Conservation (phyloP, 2,329 filamentous ascomycete genomes). For the Aureobasidium uvarum region DNA sequence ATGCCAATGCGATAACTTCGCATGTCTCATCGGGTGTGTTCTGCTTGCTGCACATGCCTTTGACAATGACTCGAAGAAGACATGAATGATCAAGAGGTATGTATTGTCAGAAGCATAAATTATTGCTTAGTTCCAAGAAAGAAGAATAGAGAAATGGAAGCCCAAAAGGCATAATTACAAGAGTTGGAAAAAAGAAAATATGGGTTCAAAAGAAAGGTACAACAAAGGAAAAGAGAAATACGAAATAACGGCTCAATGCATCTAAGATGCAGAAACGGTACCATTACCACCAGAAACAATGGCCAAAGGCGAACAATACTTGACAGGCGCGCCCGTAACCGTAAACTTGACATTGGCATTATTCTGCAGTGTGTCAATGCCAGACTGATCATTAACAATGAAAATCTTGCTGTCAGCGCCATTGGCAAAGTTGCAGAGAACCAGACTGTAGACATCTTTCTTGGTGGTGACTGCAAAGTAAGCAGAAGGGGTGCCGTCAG, state of each 20-base stretch:
- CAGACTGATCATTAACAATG: constrained; percentile 19
- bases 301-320: constrained; percentile 1
- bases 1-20: too few species aligned
- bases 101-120: too few species aligned
- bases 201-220: too few species aligned
- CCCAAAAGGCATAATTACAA: too few species aligned
- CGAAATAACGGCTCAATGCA: too few species aligned
- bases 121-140: too few species aligned
- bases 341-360: constrained; percentile 9
- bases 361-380: not conserved
- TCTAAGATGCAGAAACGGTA: not conserved
- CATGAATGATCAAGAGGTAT: too few species aligned
- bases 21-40: too few species aligned
- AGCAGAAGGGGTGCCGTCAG: not conserved
- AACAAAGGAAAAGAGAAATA: not conserved
- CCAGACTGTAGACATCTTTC: constrained; percentile 6
- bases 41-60: too few species aligned
- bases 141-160: too few species aligned
- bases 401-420: constrained; percentile 17
- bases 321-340: constrained; percentile 3
- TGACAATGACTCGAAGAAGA: too few species aligned
- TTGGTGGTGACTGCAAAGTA: constrained; percentile 20
- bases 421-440: constrained; percentile 16
- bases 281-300: constrained; percentile 7
- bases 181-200: too few species aligned